These are phyloP conservation scores for Backusella morwellensis DNA, from an alignment of 192 early-diverging fungal species.

Conservation along the genomic window DNA sequence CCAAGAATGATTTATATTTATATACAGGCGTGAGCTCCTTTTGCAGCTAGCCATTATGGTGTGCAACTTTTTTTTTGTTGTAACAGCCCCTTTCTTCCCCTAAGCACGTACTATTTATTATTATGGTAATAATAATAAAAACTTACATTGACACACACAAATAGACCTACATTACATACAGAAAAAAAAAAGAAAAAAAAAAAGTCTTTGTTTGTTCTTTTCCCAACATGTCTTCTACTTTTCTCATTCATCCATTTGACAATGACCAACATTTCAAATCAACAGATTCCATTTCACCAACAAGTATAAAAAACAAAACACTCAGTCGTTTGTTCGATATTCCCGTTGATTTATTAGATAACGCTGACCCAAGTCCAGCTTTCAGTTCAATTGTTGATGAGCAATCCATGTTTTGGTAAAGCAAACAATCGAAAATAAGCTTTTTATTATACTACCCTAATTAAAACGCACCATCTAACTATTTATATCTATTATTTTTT, in stretches of 20 bases:
- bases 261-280: neutral
- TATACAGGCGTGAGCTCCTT: neutral
- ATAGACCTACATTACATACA: neutral
- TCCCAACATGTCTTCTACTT: conserved; percentile 1
- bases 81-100: neutral
- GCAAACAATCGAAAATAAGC: neutral
- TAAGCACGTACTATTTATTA: neutral
- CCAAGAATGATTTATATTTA: neutral
- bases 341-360: neutral
- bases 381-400: neutral
- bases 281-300: neutral
- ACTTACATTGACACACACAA: neutral
- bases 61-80: neutral
- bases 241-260: neutral
- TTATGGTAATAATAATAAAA: neutral
- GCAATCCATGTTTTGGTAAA: neutral
- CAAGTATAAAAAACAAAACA: neutral
- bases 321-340: neutral
- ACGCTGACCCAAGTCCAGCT: neutral
- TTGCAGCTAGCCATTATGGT: neutral
- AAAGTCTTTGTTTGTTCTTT: conserved; percentile 11
- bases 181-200: neutral
- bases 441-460: neutral
- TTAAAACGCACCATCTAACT: neutral
- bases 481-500: conserved; percentile 1